Percentiles rank a stretch among this genome's conserved stretches.
phyloP scores from a whole-genome alignment of 495 filamentous ascomycete genomes.

The Hypoxylon cercidicola region DNA sequence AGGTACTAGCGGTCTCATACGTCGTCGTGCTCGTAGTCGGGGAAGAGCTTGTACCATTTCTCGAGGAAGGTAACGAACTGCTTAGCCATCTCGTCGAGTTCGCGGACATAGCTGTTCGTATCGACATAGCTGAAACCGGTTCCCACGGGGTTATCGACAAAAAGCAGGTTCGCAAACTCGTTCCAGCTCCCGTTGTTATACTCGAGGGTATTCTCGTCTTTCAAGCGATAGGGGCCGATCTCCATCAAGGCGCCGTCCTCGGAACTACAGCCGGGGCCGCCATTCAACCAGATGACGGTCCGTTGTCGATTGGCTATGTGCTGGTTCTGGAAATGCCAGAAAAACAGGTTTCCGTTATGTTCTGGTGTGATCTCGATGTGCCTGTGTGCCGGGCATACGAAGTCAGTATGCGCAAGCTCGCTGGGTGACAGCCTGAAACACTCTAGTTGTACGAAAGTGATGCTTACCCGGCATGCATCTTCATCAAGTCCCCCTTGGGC shows the following conservation, averaged over 20 bases:
- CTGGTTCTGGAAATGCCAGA: slow-evolving; percentile 96
- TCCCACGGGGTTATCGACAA: slow-evolving; percentile 96
- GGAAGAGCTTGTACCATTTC: slow-evolving; percentile 89
- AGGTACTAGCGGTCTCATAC: slow-evolving; percentile 64
- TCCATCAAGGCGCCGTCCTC: slow-evolving; percentile 99
- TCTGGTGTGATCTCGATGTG: slow-evolving; percentile 89
- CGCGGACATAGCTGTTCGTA: slow-evolving; percentile 83
- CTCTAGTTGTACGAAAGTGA: neutral
- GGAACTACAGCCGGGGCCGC: slow-evolving; percentile 94
- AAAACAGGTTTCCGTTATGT: slow-evolving; percentile 92
- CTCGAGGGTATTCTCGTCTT: slow-evolving; percentile 74
- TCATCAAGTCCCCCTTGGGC: slow-evolving; percentile 82
- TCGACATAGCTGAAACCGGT: slow-evolving; percentile 97
- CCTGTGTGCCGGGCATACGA: slow-evolving; percentile 54
- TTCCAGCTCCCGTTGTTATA: slow-evolving; percentile 95
- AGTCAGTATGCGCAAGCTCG: slow-evolving; percentile 42
- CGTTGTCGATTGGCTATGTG: slow-evolving; percentile 93
- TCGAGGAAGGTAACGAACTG: slow-evolving; percentile 91
- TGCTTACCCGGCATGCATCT: slow-evolving; percentile 97
- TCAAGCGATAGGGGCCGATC: slow-evolving; percentile 90
- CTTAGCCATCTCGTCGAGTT: slow-evolving; percentile 86
- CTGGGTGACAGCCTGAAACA: slow-evolving; percentile 10
- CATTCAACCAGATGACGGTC: slow-evolving; percentile 97
- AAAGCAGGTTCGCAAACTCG: slow-evolving; percentile 95
- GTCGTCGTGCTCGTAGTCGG: slow-evolving; percentile 92